Percentiles rank a stretch among this genome's conserved stretches.
phyloP scores from a whole-genome alignment of 768 basidiomycete species.

The Harrya chromipes region DNA sequence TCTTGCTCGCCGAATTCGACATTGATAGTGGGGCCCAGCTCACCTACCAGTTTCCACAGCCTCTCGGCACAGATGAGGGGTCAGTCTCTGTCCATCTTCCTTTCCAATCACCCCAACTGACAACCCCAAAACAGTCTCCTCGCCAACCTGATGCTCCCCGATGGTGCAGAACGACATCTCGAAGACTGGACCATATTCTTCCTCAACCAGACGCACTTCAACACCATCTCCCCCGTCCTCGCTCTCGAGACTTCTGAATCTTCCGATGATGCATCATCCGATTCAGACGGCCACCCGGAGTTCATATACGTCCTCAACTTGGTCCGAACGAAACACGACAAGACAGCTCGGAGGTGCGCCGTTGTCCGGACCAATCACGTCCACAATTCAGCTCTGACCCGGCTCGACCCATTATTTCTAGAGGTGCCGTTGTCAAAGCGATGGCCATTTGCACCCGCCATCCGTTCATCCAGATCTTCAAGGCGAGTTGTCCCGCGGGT shows the following conservation, averaged over 20 bases:
- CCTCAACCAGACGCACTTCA: conserved; percentile 89
- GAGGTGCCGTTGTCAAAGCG: conserved; percentile 93
- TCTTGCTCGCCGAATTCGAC: conserved; percentile 98
- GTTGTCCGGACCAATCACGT: conserved; percentile 2
- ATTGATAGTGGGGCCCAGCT: conserved; percentile 92
- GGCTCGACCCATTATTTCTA: conserved; percentile 27
- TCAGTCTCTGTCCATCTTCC: conserved; percentile 34
- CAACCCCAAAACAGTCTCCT: conserved; percentile 56
- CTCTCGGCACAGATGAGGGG: conserved; percentile 94
- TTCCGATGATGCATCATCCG: conserved; percentile 26
- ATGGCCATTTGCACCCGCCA: conserved; percentile 91
- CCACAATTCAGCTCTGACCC: conserved; percentile 8
- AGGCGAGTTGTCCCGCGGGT: conserved; percentile 45
- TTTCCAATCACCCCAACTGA: conserved; percentile 2
- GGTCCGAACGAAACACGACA: conserved; percentile 89
- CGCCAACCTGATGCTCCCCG: conserved; percentile 97
- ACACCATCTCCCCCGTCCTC: conserved; percentile 80
- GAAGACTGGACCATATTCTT: conserved; percentile 99
- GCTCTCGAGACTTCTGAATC: conserved; percentile 56
- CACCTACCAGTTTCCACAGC: conserved; percentile 94
- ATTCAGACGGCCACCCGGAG: conserved; percentile 38
- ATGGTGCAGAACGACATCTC: conserved; percentile 91
- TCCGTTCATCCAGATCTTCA: conserved; percentile 95
- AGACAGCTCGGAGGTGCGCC: conserved; percentile 68
- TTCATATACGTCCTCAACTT: conserved; percentile 87